Evolutionary conservation across 2,329 filamentous ascomycete genomes (phyloP).

Genomic region (Colletotrichum agaves): DNA sequence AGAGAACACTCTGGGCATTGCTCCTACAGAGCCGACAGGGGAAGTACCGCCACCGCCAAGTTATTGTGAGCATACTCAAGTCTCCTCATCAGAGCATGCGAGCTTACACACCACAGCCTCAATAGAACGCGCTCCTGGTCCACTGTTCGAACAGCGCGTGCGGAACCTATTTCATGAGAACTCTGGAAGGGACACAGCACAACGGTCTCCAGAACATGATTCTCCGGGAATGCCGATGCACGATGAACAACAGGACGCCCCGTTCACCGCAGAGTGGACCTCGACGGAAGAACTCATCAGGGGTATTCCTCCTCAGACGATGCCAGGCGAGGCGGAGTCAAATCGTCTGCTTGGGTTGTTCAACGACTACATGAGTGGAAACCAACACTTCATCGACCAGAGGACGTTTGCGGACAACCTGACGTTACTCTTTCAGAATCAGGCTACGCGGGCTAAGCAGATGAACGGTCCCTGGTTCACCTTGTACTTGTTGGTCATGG

Average conservation of each 20-base stretch:
- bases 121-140: slow-evolving; percentile 31
- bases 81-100: neutral
- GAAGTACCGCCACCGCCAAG: slow-evolving; percentile 33
- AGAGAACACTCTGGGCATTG: slow-evolving; percentile 29
- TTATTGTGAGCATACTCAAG: slow-evolving; percentile 8
- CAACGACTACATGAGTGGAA: slow-evolving; percentile 42
- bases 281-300: slow-evolving; percentile 33
- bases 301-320: slow-evolving; percentile 25
- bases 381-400: slow-evolving; percentile 46
- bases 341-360: slow-evolving; percentile 41
- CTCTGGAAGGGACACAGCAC: slow-evolving; percentile 11
- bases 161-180: slow-evolving; percentile 31
- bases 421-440: slow-evolving; percentile 42
- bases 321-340: slow-evolving; percentile 39
- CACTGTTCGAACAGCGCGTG: slow-evolving; percentile 25
- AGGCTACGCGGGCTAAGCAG: slow-evolving; percentile 37
- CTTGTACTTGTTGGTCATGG: slow-evolving; percentile 45
- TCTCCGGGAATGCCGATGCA: neutral
- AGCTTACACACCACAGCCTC: slow-evolving; percentile 9
- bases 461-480: slow-evolving; percentile 42
- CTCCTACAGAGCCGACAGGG: slow-evolving; percentile 25
- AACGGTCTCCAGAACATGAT: slow-evolving; percentile 24
- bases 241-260: slow-evolving; percentile 18
- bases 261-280: slow-evolving; percentile 31
- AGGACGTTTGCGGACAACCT: slow-evolving; percentile 42